A percentile compares a stretch with the other conserved stretches of the same genome.
Evolutionary conservation across 2,329 filamentous ascomycete species (phyloP).

Genomic region (Neocatenulostroma microsporum): DNA sequence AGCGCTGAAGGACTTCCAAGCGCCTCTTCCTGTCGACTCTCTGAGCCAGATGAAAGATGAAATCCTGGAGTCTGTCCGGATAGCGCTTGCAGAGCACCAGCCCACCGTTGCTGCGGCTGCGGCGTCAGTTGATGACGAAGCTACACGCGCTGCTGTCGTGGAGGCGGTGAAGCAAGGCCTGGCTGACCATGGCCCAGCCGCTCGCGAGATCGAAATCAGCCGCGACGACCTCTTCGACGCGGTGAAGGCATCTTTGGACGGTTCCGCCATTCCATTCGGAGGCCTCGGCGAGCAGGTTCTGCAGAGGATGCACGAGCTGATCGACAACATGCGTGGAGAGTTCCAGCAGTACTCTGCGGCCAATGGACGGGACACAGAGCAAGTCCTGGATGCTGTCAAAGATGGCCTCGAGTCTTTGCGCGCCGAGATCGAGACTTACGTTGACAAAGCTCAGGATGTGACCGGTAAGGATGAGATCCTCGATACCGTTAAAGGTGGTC

Average conservation of each 20-base stretch:
- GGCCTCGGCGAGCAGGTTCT: slow-evolving; percentile 53
- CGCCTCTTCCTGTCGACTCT: slow-evolving; percentile 59
- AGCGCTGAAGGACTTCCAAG: slow-evolving; percentile 70
- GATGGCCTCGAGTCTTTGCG: slow-evolving; percentile 78
- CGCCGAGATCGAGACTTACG: slow-evolving; percentile 70
- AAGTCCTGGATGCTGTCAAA: slow-evolving; percentile 78
- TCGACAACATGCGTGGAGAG: slow-evolving; percentile 55
- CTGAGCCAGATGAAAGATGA: slow-evolving; percentile 69
- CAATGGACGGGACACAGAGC: slow-evolving; percentile 74
- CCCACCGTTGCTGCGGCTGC: slow-evolving; percentile 31
- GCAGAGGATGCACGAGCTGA: slow-evolving; percentile 50
- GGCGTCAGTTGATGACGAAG: slow-evolving; percentile 30
- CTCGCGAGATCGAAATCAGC: slow-evolving; percentile 40
- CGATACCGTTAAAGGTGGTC: slow-evolving; percentile 55
- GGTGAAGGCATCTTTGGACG: slow-evolving; percentile 50
- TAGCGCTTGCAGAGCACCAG: slow-evolving; percentile 80
- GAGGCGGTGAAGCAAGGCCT: slow-evolving; percentile 54
- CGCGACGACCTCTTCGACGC: slow-evolving; percentile 51
- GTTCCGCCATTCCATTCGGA: slow-evolving; percentile 45
- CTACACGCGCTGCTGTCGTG: slow-evolving; percentile 49
- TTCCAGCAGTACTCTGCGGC: slow-evolving; percentile 74
- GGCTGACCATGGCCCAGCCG: slow-evolving; percentile 36
- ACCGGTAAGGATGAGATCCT: slow-evolving; percentile 71
- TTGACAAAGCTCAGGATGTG: slow-evolving; percentile 62
- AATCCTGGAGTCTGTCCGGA: slow-evolving; percentile 71